A percentile compares a stretch with the other conserved stretches of the same genome.
Conservation (phyloP, 768 basidiomycete genomes). For the Leccinum arenicola region DNA sequence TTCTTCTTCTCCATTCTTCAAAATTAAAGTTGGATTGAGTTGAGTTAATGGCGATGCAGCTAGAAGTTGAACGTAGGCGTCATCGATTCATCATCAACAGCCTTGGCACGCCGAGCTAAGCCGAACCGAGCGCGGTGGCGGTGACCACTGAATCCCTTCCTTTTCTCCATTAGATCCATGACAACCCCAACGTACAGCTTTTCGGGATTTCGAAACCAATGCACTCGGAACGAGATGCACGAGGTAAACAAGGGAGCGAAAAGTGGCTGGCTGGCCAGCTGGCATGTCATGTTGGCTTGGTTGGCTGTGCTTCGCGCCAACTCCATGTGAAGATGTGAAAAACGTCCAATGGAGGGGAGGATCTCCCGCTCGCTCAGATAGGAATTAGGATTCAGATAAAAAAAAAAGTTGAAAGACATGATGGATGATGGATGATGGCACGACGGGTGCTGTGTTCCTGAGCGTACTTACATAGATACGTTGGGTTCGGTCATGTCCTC, state of each 20-base stretch:
- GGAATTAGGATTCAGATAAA: not conserved
- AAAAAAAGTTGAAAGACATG: not conserved
- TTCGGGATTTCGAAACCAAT: not conserved
- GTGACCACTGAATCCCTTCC: not conserved
- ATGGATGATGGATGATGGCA: not conserved
- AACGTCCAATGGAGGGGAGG: not conserved
- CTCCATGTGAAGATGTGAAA: not conserved
- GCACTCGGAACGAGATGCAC: not conserved
- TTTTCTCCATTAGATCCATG: not conserved
- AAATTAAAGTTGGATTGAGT: not conserved
- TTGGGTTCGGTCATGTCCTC: not conserved
- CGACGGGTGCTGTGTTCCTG: not conserved
- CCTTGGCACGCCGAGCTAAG: not conserved
- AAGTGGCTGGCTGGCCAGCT: not conserved
- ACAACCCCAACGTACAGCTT: not conserved
- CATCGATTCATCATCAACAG: not conserved
- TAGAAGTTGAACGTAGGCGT: not conserved
- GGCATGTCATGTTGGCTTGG: not conserved
- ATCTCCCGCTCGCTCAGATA: not conserved
- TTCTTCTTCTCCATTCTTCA: not conserved
- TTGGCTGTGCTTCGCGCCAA: not conserved
- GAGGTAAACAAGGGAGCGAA: not conserved
- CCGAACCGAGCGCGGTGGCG: not conserved
- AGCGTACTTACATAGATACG: not conserved
- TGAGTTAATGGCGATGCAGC: not conserved